These are phyloP conservation scores for Russula compacta DNA, from an alignment of 768 basidiomycete species.

Conservation along the genomic window DNA sequence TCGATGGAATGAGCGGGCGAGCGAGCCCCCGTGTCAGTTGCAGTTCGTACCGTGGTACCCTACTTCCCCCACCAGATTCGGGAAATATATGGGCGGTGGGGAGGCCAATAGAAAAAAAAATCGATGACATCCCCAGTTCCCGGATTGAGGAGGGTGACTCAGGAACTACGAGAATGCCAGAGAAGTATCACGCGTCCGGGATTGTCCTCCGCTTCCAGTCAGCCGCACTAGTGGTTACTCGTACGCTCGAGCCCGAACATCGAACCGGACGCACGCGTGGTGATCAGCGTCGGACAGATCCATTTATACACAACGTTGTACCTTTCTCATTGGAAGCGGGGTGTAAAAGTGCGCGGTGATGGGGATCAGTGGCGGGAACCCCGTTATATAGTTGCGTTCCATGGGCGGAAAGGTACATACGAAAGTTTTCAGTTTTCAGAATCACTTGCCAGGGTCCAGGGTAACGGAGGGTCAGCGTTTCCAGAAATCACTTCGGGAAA, in stretches of 20 bases:
- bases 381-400: too few species aligned
- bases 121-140: neutral
- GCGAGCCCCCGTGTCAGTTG: neutral
- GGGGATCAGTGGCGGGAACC: neutral
- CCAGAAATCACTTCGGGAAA: constrained; percentile 2
- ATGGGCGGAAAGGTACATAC: neutral
- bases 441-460: constrained; percentile 10
- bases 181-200: neutral
- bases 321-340: neutral
- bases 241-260: neutral
- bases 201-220: neutral
- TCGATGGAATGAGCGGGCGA: neutral
- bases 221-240: neutral
- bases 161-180: neutral
- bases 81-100: neutral
- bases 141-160: neutral
- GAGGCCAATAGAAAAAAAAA: neutral
- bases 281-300: neutral
- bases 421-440: neutral
- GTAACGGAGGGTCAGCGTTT: neutral
- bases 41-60: neutral
- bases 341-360: neutral
- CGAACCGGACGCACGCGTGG: neutral
- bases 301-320: neutral
- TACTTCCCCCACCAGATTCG: neutral